Base-by-base conservation (phyloP, 2,329 filamentous ascomycete genomes). In the Cladophialophora psammophila region DNA sequence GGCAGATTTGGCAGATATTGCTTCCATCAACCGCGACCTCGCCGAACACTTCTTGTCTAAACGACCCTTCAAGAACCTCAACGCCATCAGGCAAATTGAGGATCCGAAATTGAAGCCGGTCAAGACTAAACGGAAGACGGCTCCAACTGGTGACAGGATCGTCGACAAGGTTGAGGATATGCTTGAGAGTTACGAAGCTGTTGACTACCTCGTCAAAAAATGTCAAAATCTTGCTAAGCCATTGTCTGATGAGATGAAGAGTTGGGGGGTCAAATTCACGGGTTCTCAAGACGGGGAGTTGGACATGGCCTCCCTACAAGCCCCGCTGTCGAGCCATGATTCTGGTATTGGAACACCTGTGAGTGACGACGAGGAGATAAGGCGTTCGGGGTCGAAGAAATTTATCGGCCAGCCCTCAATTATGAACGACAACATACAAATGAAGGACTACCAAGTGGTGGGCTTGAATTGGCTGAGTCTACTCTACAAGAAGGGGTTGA, bases 371-470 rank as follows among this genome's bases (percentile, higher is more conserved):
- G 83, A 87, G 70, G 54, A 55, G 31, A 48, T 68, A 13, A 66
- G 57, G 63, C 77, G 78, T 40, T 78, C 73, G 55, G 76, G 76
- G 9, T 71, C 74, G 34, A 75, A 74, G 7, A 76, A 77, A 59
- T 82, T 87, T 60, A 79, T 90, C 48, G 80, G 85, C 38, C 92
- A 98, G 77, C 95, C 95, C 0, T 80, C 84, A 3, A 69, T 90
- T 60, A 95, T 99, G 91, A 86, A 87, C 35, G 84, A 90, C 0
- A 86, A 91, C 63, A 86, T 94, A 64, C 83, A 86, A 45, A 88
- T 99, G 83, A 97, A 98, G 76, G 90, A 95, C 40, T 98, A 97
- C 75, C 95, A 99, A 76, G 81, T 98, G 20, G 93, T 96, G 35
- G 95, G 95, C 3, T 85, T 99, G 60, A 98, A 98, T 76, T 99